These are phyloP conservation scores for Lactarius trivialis DNA, from an alignment of 768 basidiomycete species.

Conservation along the genomic window DNA sequence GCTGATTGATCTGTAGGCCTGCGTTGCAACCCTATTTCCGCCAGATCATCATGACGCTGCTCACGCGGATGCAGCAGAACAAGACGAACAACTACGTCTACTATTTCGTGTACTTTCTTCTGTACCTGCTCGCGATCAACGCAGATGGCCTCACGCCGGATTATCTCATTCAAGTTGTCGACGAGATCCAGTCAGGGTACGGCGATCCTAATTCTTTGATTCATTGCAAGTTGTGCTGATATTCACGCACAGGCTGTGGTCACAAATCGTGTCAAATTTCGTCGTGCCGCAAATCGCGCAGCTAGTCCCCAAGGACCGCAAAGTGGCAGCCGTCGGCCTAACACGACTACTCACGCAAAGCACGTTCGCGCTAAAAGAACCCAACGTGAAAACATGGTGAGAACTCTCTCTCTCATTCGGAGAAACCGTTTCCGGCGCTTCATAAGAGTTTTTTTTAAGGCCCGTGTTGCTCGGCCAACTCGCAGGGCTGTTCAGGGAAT, in stretches of 20 bases:
- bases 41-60: constrained; percentile 64
- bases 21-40: constrained; percentile 69
- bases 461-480: constrained; percentile 61
- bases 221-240: background rate
- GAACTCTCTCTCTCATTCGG: too few relatives aligned
- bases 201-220: constrained; percentile 24
- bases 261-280: constrained; percentile 68
- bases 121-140: constrained; percentile 69
- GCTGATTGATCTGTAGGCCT: constrained; percentile 34
- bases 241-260: constrained; percentile 55
- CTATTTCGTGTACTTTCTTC: constrained; percentile 71
- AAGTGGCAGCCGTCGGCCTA: constrained; percentile 75
- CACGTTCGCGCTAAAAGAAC: constrained; percentile 57
- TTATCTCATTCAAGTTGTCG: constrained; percentile 67
- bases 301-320: constrained; percentile 76
- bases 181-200: constrained; percentile 81
- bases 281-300: constrained; percentile 76
- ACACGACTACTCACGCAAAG: constrained; percentile 75
- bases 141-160: constrained; percentile 72
- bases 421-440: background rate
- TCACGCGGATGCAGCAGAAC: constrained; percentile 80
- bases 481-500: constrained; percentile 69
- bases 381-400: constrained; percentile 61
- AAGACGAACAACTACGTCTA: constrained; percentile 88
- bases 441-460: constrained; percentile 39